Conservation (phyloP, 306 rosid species). For the Notholithocarpus densiflorus region DNA sequence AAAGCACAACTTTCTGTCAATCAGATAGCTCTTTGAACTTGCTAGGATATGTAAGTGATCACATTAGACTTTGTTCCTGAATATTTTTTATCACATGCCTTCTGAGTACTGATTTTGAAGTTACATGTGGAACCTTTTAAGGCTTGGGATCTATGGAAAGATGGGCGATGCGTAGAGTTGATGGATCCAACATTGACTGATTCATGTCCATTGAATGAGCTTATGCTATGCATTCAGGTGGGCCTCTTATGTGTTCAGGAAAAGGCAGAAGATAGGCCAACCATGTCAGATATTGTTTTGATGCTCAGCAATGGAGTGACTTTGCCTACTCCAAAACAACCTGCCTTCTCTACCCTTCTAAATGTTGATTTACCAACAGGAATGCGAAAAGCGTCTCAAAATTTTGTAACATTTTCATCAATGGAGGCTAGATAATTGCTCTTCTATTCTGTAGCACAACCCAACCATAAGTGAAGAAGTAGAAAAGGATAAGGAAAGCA, state of each 20-base stretch:
- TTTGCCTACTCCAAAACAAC: constrained; percentile 14
- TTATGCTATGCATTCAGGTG: constrained; percentile 1
- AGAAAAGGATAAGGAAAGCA: too few relatives aligned
- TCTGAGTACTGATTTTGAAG: neutral
- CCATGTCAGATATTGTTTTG: constrained; percentile 2
- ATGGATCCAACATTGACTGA: constrained; percentile 19
- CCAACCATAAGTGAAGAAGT: too few relatives aligned
- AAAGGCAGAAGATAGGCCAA: constrained; percentile 7
- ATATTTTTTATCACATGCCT: too few relatives aligned
- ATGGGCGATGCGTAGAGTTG: constrained; percentile 18
- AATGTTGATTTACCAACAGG: too few relatives aligned
- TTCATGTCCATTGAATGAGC: neutral
- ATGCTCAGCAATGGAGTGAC: constrained; percentile 12
- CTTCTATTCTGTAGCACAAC: too few relatives aligned
- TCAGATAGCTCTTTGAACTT: neutral
- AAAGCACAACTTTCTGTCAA: neutral
- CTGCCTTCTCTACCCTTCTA: constrained; percentile 6
- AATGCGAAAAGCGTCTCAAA: neutral
- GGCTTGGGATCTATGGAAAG: neutral
- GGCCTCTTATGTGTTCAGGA: constrained; percentile 16
- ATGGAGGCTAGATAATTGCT: neutral
- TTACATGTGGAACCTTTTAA: neutral
- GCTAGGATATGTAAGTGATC: constrained; percentile 13
- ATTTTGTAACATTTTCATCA: neutral
- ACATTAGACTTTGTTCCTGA: too few relatives aligned